phyloP scores from a whole-genome alignment of 164 flowering plant species.

The Buxus sempervirens region DNA sequence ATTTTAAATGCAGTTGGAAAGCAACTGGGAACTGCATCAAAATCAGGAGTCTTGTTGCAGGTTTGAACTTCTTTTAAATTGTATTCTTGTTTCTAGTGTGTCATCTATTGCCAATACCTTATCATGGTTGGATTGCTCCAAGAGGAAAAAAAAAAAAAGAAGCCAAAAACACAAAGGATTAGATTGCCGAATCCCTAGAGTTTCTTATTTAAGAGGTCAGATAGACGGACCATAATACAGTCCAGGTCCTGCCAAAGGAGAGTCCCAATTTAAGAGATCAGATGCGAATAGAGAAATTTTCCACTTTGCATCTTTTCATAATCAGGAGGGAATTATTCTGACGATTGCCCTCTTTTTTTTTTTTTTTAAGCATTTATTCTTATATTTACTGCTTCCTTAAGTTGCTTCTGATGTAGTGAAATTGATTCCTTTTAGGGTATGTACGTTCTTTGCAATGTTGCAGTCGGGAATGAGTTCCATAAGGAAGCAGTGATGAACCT shows the following conservation, averaged over 20 bases:
- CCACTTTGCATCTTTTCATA: no score
- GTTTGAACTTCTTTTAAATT: slow-evolving; percentile 31
- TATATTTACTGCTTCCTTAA: no score
- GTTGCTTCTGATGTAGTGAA: background rate
- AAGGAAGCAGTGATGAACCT: slow-evolving; percentile 82
- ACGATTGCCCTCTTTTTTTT: no score
- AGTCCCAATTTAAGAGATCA: no score
- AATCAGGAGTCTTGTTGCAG: slow-evolving; percentile 72
- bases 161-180: no score
- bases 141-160: background rate
- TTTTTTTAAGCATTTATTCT: no score
- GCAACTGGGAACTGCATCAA: slow-evolving; percentile 52
- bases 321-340: no score
- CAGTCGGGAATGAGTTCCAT: slow-evolving; percentile 74
- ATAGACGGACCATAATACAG: no score
- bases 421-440: slow-evolving; percentile 49
- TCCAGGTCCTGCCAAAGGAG: no score
- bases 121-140: background rate
- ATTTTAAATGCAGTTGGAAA: slow-evolving; percentile 68
- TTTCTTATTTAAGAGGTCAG: no score
- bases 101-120: background rate
- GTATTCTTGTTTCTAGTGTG: background rate
- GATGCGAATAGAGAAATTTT: no score
- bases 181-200: no score
- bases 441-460: slow-evolving; percentile 78